These are phyloP conservation scores for Apophysomyces trapeziformis DNA, from an alignment of 371 early-diverging fungal species.

Conservation along the genomic window DNA sequence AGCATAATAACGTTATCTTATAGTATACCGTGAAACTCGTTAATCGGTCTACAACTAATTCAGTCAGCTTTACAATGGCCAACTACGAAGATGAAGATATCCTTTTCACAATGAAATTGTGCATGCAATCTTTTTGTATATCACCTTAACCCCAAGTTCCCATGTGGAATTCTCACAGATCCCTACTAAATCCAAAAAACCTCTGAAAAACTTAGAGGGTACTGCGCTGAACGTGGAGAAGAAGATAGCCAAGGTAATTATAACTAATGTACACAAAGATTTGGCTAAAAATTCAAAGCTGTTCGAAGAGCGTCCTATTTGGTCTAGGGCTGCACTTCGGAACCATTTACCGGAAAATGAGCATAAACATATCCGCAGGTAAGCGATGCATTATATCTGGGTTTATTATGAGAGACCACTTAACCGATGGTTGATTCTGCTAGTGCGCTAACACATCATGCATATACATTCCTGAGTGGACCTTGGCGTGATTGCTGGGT, in stretches of 20 bases:
- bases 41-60: constrained; percentile 10
- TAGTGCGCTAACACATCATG: constrained; percentile 41
- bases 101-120: constrained; percentile 3
- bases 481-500: constrained; percentile 71
- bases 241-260: constrained; percentile 15
- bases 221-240: neutral
- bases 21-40: constrained; percentile 39
- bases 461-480: constrained; percentile 56
- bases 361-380: constrained; percentile 32
- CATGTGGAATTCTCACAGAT: neutral
- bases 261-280: neutral
- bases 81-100: constrained; percentile 22
- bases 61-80: constrained; percentile 6
- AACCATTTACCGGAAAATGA: constrained; percentile 27
- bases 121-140: neutral
- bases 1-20: constrained; percentile 1
- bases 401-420: neutral
- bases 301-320: constrained; percentile 62
- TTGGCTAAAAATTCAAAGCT: constrained; percentile 18
- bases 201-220: constrained; percentile 1
- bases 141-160: neutral
- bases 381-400: constrained; percentile 1
- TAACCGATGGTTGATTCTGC: neutral
- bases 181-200: neutral
- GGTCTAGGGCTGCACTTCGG: constrained; percentile 52